A percentile compares a stretch with the other conserved stretches of the same genome.
Evolutionary conservation across 768 basidiomycete genomes (phyloP).

Genomic region (Scleroderma bovista): DNA sequence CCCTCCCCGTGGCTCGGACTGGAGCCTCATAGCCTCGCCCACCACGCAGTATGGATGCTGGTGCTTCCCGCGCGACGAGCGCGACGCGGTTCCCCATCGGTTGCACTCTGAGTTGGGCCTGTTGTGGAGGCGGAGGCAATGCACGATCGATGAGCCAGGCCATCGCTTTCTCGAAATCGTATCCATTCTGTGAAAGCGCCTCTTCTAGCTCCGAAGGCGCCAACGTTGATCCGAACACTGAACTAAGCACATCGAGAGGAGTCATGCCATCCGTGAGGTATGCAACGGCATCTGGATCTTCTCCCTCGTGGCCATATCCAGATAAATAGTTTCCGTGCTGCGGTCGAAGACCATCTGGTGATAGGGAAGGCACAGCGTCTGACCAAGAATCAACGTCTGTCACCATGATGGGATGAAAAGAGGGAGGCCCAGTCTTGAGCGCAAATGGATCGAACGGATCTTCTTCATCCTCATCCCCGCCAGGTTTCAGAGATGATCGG

Average conservation of each 20-base stretch:
- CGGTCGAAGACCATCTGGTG: constrained; percentile 44
- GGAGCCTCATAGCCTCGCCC: constrained; percentile 33
- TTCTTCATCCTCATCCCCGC: constrained; percentile 67
- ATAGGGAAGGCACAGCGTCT: constrained; percentile 46
- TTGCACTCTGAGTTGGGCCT: constrained; percentile 43
- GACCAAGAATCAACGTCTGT: constrained; percentile 62
- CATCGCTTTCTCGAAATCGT: constrained; percentile 96
- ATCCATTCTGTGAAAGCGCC: constrained; percentile 79
- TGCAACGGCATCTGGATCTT: constrained; percentile 49
- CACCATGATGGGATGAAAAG: constrained; percentile 58
- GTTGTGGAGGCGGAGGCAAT: constrained; percentile 40
- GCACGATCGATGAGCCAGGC: constrained; percentile 84
- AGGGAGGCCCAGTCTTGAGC: constrained; percentile 37
- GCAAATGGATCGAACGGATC: constrained; percentile 82
- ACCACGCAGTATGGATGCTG: constrained; percentile 31
- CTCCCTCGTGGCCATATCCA: constrained; percentile 25
- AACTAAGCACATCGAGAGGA: constrained; percentile 91
- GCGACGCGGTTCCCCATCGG: constrained; percentile 64
- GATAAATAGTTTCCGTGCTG: constrained; percentile 23
- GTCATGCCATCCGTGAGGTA: constrained; percentile 91
- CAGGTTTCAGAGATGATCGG: constrained; percentile 55
- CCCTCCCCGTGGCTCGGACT: constrained; percentile 15
- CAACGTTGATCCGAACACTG: constrained; percentile 88
- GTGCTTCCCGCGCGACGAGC: constrained; percentile 54
- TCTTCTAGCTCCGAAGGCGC: constrained; percentile 92